Evolutionary conservation across 2,329 filamentous ascomycete species (phyloP), one percentile per base, ranked within the genome.

Genomic region (Mariannaea elegans): DNA sequence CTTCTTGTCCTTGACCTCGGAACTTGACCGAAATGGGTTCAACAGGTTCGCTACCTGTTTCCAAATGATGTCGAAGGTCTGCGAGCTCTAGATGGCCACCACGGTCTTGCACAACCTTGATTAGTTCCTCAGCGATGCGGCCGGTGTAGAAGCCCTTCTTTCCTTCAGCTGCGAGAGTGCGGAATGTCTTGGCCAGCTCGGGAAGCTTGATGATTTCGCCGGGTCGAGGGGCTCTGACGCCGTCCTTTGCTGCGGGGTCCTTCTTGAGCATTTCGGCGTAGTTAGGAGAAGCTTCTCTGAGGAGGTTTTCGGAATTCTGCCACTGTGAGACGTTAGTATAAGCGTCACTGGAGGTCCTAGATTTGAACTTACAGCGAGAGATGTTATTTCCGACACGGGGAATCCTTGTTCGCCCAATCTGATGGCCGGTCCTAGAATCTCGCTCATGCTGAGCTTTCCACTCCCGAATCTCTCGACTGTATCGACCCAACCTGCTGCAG

Each of bases 111-210:
- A 94, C 87, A 0, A 93, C 93, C 70, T 91, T 90, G 50, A 97
- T 84, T 14, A 98, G 81, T 64, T 89, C 90, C 71, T 95, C 85
- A 3, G 92, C 95, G 50, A 98, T 87, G 34, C 88, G 83, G 1
- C 95, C 95, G 21, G 88, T 85, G 75, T 99, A 99, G 80, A 97
- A 99, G 0, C 94, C 95, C 67, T 88, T 87, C 77, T 96, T 97
- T 18, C 94, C 93, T 59, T 97, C 83, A 29, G 87, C 82, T 0
- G 89, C 94, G 5, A 99, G 81, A 0, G 89, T 79, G 55, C 90
- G 86, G 78, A 97, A 97, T 0, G 94, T 97, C 44, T 85, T 83
- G 0, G 91, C 94, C 8, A 98, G 82, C 0, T 86, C 88, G 1
- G 91, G 91, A 64, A 97, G 96, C 78, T 88, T 92, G 84, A 98